phyloP scores from a whole-genome alignment of 345 rosid genomes.

The rapeseed (Brassica napus) region DNA sequence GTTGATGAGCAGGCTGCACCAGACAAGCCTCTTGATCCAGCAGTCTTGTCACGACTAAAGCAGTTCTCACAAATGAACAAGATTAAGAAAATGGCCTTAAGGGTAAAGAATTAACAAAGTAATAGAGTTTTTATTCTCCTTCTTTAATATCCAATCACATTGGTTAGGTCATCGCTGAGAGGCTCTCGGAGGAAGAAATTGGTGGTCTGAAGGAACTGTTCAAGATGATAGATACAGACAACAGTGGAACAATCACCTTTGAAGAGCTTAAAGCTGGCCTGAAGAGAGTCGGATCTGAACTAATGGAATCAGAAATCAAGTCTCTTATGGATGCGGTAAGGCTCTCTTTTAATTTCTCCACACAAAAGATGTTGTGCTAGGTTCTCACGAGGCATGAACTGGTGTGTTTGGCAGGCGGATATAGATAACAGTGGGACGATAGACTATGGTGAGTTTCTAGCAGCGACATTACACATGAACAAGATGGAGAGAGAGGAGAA shows the following conservation, averaged over 20 bases:
- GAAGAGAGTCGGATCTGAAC: constrained; percentile 78
- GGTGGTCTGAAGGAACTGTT: constrained; percentile 94
- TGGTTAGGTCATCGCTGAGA: constrained; percentile 88
- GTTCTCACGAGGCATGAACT: neutral
- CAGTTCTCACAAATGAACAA: constrained; percentile 96
- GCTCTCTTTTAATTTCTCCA: neutral
- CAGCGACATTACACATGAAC: constrained; percentile 89
- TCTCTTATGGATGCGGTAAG: constrained; percentile 87
- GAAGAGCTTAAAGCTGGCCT: constrained; percentile 90
- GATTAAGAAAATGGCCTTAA: constrained; percentile 95
- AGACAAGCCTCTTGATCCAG: constrained; percentile 90
- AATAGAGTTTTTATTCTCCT: neutral
- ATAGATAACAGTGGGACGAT: constrained; percentile 87
- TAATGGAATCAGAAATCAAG: constrained; percentile 91
- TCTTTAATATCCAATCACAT: neutral
- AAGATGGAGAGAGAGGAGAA: constrained; percentile 42
- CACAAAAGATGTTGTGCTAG: neutral
- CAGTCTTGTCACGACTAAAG: constrained; percentile 88
- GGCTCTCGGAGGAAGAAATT: constrained; percentile 96
- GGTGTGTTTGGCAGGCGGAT: constrained; percentile 68
- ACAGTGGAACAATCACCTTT: constrained; percentile 85
- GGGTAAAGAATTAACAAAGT: constrained; percentile 54
- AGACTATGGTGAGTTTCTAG: constrained; percentile 90
- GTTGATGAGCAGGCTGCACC: constrained; percentile 90
- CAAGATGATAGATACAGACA: constrained; percentile 92